Evolutionary conservation across 768 basidiomycete genomes (phyloP), one percentile per base, ranked within the genome.

Genomic region (Megacollybia marginata): DNA sequence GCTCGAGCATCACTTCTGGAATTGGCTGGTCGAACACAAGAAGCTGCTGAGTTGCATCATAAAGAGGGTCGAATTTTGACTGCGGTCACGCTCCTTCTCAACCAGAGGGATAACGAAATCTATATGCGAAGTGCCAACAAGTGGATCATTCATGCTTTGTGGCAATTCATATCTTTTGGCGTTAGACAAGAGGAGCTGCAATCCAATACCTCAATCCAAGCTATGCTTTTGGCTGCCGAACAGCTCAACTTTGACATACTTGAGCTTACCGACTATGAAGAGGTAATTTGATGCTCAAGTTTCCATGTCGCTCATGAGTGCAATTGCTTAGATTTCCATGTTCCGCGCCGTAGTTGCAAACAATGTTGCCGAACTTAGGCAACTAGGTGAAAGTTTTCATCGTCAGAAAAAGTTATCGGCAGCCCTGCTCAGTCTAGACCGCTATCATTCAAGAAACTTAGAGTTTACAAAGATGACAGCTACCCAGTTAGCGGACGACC

Each of bases 21-120:
- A 28, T 61, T 63, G 4, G 65, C 72, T 10, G 72, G 69, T 12
- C 66, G 68, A 52, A 69, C 62, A 42, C 48, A 54, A 1, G 77
- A 83, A 33, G 82, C 82, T 0, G 80, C 80, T 1, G 67, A 75
- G 16, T 56, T 81, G 15, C 72, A 79, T 54, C 52, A 79, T 5
- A 59, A 62, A 0, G 74, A 80, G 54, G 78, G 76, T 12, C 69
- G 74, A 1, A 60, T 59, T 0, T 33, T 69, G 1, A 70, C 76
- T 11, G 83, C 81, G 0, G 73, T 82, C 9, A 62, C 57, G 11
- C 58, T 76, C 2, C 61, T 81, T 40, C 54, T 80, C 4, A 58
- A 63, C 36, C 70, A 74, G 32, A 54, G 20, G 5, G 46, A 42
- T 0, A 65, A 62, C 12, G 44, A 38, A 2, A 23, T 59, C 0